Percentiles rank a stretch among this genome's conserved stretches.
Evolutionary conservation across 345 rosid genomes (phyloP).

Genomic region (Moricandia moricandioides): DNA sequence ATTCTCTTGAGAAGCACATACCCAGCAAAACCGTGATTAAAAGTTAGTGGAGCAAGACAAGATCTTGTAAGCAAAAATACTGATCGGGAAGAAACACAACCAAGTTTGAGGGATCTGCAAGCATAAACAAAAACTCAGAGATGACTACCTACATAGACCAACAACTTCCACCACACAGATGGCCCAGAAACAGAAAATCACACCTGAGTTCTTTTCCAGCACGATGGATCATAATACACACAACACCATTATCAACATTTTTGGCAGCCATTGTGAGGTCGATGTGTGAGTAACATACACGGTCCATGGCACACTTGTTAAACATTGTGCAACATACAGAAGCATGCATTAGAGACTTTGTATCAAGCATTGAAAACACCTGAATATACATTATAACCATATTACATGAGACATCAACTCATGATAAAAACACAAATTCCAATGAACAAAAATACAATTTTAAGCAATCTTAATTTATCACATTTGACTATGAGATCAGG

Average conservation of each 20-base stretch:
- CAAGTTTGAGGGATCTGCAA: conserved; percentile 80
- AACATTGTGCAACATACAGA: conserved; percentile 82
- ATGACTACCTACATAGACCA: conserved; percentile 7
- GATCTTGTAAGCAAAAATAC: conserved; percentile 63
- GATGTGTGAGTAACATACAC: conserved; percentile 71
- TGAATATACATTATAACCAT: conserved; percentile 25
- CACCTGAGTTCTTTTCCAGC: conserved; percentile 83
- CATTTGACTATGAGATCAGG: too few relatives aligned
- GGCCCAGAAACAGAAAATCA: not conserved
- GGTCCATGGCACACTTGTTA: conserved; percentile 85
- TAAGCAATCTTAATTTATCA: not conserved
- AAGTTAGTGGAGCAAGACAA: conserved; percentile 63
- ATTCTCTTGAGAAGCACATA: not conserved
- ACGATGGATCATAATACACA: conserved; percentile 79
- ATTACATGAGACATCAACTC: not conserved
- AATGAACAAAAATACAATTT: not conserved
- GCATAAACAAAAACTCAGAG: conserved; percentile 13
- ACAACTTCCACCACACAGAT: not conserved
- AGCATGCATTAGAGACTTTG: conserved; percentile 77
- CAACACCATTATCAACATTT: conserved; percentile 74
- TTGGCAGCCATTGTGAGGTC: conserved; percentile 75
- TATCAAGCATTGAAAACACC: conserved; percentile 89
- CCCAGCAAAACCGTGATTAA: conserved; percentile 33
- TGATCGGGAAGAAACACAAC: conserved; percentile 50
- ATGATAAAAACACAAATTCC: not conserved